A percentile compares a stretch with the other conserved stretches of the same genome.
Conservation (phyloP, 2,329 filamentous ascomycete species). For the Talaromyces pinophilus region DNA sequence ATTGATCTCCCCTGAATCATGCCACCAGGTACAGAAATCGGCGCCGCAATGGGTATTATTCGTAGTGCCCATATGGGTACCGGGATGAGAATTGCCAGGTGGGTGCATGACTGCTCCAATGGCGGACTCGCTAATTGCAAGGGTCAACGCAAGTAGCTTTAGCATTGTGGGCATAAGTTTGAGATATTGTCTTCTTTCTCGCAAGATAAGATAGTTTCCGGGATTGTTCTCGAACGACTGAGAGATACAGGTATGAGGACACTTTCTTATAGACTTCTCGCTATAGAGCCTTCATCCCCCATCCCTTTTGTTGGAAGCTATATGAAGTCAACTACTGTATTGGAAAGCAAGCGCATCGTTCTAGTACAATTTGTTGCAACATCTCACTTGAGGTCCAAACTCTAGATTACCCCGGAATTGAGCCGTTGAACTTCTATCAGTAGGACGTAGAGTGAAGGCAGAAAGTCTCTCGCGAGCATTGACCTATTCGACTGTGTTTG, state of each 20-base stretch:
- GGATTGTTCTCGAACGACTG: not conserved
- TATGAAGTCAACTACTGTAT: too few relatives aligned
- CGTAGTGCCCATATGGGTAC: not conserved
- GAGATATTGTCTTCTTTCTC: not conserved
- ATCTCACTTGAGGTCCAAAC: not conserved
- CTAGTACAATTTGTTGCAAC: too few relatives aligned
- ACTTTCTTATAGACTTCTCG: not conserved
- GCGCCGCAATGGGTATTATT: not conserved
- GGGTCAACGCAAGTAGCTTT: not conserved
- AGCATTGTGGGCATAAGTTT: not conserved
- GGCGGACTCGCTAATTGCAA: not conserved
- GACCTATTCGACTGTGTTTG: not conserved
- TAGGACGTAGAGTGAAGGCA: not conserved
- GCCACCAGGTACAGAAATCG: constrained; percentile 26
- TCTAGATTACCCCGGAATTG: not conserved
- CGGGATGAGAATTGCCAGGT: not conserved
- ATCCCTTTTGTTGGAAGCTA: too few relatives aligned
- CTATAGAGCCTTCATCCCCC: not conserved
- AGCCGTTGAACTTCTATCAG: not conserved
- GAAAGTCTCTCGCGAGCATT: not conserved
- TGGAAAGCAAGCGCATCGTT: too few relatives aligned
- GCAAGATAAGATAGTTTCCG: not conserved
- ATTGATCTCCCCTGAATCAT: constrained; percentile 30
- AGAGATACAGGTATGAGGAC: not conserved
- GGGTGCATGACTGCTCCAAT: not conserved